Conservation (phyloP, 805 yeast genomes). For the Scheffersomyces stipitis region DNA sequence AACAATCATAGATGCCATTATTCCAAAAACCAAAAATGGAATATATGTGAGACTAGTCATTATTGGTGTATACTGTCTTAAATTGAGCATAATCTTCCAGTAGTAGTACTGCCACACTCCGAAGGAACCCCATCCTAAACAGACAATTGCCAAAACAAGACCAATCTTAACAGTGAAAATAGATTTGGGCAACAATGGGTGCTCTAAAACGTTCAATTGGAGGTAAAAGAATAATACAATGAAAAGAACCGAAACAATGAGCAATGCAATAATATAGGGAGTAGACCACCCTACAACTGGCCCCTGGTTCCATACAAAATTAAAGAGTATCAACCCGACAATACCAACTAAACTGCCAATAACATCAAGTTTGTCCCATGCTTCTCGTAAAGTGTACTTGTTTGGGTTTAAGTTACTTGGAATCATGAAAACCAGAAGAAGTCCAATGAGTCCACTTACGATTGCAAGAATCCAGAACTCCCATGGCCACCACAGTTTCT, state of each 20-base stretch:
- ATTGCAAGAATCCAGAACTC: slow-evolving; percentile 50
- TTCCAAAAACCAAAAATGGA: slow-evolving; percentile 54
- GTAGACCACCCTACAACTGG: slow-evolving; percentile 67
- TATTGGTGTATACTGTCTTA: slow-evolving; percentile 46
- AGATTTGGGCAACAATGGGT: slow-evolving; percentile 56
- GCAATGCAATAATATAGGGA: slow-evolving; percentile 56
- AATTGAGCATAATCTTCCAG: slow-evolving; percentile 49
- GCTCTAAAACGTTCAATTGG: slow-evolving; percentile 44
- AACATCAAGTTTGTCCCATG: slow-evolving; percentile 14
- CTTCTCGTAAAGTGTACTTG: slow-evolving; percentile 11
- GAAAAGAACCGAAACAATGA: slow-evolving; percentile 50
- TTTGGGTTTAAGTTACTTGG: slow-evolving; percentile 24
- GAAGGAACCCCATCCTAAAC: slow-evolving; percentile 76
- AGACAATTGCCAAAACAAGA: slow-evolving; percentile 49
- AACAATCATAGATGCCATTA: slow-evolving; percentile 52
- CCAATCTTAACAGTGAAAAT: slow-evolving; percentile 46
- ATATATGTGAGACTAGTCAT: slow-evolving; percentile 38
- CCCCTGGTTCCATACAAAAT: slow-evolving; percentile 74
- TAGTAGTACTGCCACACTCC: slow-evolving; percentile 72
- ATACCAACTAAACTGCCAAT: slow-evolving; percentile 59
- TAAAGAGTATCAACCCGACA: slow-evolving; percentile 58
- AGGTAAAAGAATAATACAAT: slow-evolving; percentile 43
- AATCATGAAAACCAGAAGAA: slow-evolving; percentile 34
- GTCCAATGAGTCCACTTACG: slow-evolving; percentile 29
- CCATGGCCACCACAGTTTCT: slow-evolving; percentile 61